These are phyloP conservation scores for Cymbidium sinense DNA, from an alignment of 106 monocot genomes.

Conservation along the genomic window DNA sequence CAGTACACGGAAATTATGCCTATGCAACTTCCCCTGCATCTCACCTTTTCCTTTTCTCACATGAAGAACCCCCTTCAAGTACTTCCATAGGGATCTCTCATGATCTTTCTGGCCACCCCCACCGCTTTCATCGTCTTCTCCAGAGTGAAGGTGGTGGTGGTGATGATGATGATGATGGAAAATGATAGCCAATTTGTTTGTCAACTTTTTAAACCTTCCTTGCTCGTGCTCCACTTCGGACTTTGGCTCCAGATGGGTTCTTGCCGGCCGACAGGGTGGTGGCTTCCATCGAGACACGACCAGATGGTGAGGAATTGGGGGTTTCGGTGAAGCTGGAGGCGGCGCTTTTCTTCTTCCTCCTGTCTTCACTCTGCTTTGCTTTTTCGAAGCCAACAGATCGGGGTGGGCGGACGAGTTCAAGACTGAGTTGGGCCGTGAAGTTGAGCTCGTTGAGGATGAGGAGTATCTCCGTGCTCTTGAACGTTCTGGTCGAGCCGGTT, in stretches of 20 bases:
- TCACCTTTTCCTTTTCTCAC: neutral
- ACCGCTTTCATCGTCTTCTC: neutral
- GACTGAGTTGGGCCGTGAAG: neutral
- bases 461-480: neutral
- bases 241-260: neutral
- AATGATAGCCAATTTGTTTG: constrained; percentile 49
- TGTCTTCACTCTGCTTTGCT: neutral
- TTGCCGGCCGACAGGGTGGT: neutral
- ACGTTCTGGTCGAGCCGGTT: neutral
- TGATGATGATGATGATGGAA: constrained; percentile 71
- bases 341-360: neutral
- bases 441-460: neutral
- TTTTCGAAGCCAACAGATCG: neutral
- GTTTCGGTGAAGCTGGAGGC: neutral
- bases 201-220: constrained; percentile 41
- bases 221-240: neutral
- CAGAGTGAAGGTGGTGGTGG: constrained; percentile 43
- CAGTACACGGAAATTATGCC: constrained; percentile 22
- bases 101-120: neutral
- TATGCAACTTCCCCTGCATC: neutral
- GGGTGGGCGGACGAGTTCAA: neutral
- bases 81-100: constrained; percentile 39
- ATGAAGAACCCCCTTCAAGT: constrained; percentile 21
- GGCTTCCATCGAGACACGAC: neutral
- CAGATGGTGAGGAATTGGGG: neutral